Conservation (phyloP, 306 rosid species). For the Sophora flavescens region DNA sequence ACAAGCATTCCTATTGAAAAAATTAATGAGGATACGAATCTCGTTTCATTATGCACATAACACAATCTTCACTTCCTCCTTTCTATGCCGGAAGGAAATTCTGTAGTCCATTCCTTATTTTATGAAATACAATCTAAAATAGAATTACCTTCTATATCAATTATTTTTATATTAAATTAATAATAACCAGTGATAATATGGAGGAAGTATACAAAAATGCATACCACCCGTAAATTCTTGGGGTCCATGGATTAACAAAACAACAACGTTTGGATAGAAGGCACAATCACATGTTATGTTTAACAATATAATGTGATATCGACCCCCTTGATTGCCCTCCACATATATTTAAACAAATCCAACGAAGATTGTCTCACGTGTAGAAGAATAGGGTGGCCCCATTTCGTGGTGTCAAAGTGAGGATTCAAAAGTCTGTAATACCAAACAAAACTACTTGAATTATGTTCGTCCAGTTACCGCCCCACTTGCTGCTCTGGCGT, state of each 20-base stretch:
- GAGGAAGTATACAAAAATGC: not conserved
- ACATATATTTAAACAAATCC: not conserved
- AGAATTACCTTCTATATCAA: no score
- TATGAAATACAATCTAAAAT: no score
- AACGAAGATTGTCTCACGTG: constrained; percentile 26
- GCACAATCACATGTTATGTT: not conserved
- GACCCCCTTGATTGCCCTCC: not conserved
- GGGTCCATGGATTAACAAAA: not conserved
- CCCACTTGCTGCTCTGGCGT: constrained; percentile 27
- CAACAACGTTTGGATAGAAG: not conserved
- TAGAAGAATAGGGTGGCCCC: constrained; percentile 9
- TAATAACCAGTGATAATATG: not conserved
- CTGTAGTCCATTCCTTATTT: no score
- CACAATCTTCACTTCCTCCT: no score
- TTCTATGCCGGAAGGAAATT: no score
- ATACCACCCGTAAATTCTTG: not conserved
- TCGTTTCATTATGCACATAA: no score
- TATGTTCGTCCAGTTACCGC: constrained; percentile 1
- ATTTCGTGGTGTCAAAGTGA: not conserved
- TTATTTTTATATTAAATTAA: no score
- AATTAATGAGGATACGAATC: no score
- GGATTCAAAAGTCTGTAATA: not conserved
- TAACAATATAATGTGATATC: not conserved
- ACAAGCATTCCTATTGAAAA: no score
- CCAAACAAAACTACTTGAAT: constrained; percentile 27